Base-by-base conservation (phyloP, 1,139 yeast species). In the Candida anutae region DNA sequence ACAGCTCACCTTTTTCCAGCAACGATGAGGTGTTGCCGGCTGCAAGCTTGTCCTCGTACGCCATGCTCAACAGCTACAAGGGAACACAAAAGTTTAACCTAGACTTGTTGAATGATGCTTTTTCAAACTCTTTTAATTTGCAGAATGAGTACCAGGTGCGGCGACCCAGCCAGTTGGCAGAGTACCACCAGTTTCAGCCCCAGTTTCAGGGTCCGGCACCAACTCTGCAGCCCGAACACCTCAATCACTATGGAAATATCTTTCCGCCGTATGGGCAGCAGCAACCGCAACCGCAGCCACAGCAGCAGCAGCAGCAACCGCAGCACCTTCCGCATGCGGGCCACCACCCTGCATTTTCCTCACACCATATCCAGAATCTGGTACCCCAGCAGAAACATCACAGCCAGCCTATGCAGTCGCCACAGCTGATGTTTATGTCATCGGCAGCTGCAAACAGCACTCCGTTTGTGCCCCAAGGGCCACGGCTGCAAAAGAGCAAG, bases 161-260 rank as follows among this genome's bases (percentile, higher is more conserved):
- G 40, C 52, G 71, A 35, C 70, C 70, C 5, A 59, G 67, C 34
- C 69, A 62, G 34, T 50, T 63, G 43, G 69, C 53, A 8, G 68
- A 61, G 24, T 57, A 52, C 34, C 53, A 40, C 25, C 45, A 34
- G 20, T 32, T 30, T 23, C 38, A 34, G 23, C 25, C 24, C 17
- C 30, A 29, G 9, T 24, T 30, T 23, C 40, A 26, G 25, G 16
- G 12, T 15, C 28, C 20, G 16, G 20, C 15, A 15, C 32, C n/a
- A n/a, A n/a, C n/a, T n/a, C 21, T 16, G 6, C 33, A 28, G 16
- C 31, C 28, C 10, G 28, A 21, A 12, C 31, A 24, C 6, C 28
- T 13, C 13, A 20, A 13, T 6, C 25, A 26, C 2, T 19, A 23
- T 15, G 18, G 18, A 8, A 27, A 26, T 13, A 18, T n/a, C 5